Conservation (phyloP, 2,329 filamentous ascomycete genomes). For the Claviceps pusilla region DNA sequence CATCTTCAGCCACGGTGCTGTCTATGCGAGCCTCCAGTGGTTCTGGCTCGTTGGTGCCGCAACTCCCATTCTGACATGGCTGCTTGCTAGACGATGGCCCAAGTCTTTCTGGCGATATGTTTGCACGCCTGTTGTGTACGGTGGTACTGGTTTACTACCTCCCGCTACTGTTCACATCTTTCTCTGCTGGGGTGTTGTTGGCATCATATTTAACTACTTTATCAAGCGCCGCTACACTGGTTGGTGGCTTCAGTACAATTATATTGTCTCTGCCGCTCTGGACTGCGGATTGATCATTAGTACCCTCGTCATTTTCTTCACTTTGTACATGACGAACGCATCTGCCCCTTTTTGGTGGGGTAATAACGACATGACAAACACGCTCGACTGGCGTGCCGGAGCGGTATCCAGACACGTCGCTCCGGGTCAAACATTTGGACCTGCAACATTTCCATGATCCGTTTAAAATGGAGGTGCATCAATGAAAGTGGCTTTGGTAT, state of each 20-base stretch:
- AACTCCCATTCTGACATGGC: constrained; percentile 48
- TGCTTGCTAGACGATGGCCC: constrained; percentile 45
- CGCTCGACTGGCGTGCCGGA: constrained; percentile 28
- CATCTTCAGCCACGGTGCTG: constrained; percentile 48
- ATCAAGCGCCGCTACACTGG: constrained; percentile 50
- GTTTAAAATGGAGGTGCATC: neutral
- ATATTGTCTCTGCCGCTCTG: constrained; percentile 55
- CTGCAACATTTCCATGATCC: constrained; percentile 14
- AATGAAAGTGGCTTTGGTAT: neutral
- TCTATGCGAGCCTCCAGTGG: constrained; percentile 51
- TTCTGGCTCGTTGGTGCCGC: constrained; percentile 56
- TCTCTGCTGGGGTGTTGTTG: constrained; percentile 54
- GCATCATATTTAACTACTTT: constrained; percentile 53
- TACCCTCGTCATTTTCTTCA: constrained; percentile 56
- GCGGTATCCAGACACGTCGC: constrained; percentile 28
- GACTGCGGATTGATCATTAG: constrained; percentile 53
- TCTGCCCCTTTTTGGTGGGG: constrained; percentile 48
- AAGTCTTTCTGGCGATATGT: constrained; percentile 49
- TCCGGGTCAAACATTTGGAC: constrained; percentile 36
- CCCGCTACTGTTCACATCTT: constrained; percentile 59
- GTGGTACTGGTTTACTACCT: constrained; percentile 46
- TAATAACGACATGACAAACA: constrained; percentile 33
- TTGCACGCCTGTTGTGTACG: constrained; percentile 53
- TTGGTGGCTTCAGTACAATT: constrained; percentile 71
- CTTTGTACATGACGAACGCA: constrained; percentile 44